Evolutionary conservation across 106 monocot genomes (phyloP).

Genomic region (Dioscorea dumetorum): DNA sequence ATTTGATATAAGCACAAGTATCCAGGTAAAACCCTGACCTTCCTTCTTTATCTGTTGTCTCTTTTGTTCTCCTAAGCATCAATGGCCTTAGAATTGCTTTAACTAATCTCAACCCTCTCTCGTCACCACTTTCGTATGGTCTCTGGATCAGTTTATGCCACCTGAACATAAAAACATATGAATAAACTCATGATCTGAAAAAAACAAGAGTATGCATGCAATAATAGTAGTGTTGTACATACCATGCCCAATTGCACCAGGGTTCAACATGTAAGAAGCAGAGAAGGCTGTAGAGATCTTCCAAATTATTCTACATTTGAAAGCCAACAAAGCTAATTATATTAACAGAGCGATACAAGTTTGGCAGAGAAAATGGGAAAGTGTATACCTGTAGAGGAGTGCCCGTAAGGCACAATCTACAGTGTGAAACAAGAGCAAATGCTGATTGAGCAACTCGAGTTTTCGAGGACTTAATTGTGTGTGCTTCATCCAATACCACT

Average conservation of each 20-base stretch:
- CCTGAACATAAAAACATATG: slow-evolving; percentile 22
- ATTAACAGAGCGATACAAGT: too few species aligned
- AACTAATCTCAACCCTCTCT: slow-evolving; percentile 64
- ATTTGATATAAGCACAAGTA: too few species aligned
- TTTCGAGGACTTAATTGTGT: slow-evolving; percentile 78
- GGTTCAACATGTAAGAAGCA: slow-evolving; percentile 85
- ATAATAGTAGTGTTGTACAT: slow-evolving; percentile 6
- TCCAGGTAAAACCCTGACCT: slow-evolving; percentile 20
- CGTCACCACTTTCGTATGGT: slow-evolving; percentile 86
- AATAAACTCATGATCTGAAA: background rate
- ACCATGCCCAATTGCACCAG: slow-evolving; percentile 85
- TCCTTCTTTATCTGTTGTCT: slow-evolving; percentile 83
- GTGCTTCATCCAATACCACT: slow-evolving; percentile 87
- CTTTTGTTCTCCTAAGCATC: slow-evolving; percentile 88
- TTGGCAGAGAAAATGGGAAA: background rate
- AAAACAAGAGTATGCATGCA: background rate
- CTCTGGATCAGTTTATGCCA: slow-evolving; percentile 83
- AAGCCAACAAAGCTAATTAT: too few species aligned
- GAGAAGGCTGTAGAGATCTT: slow-evolving; percentile 89
- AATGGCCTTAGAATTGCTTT: slow-evolving; percentile 77
- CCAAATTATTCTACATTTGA: slow-evolving; percentile 75
- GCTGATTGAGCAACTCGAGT: slow-evolving; percentile 61
- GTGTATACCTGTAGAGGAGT: slow-evolving; percentile 75
- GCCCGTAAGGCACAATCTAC: slow-evolving; percentile 89
- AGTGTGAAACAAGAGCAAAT: slow-evolving; percentile 48